Evolutionary conservation across 2,329 filamentous ascomycete species (phyloP), one percentile per base, ranked within the genome.

Genomic region (Eutypa lata): DNA sequence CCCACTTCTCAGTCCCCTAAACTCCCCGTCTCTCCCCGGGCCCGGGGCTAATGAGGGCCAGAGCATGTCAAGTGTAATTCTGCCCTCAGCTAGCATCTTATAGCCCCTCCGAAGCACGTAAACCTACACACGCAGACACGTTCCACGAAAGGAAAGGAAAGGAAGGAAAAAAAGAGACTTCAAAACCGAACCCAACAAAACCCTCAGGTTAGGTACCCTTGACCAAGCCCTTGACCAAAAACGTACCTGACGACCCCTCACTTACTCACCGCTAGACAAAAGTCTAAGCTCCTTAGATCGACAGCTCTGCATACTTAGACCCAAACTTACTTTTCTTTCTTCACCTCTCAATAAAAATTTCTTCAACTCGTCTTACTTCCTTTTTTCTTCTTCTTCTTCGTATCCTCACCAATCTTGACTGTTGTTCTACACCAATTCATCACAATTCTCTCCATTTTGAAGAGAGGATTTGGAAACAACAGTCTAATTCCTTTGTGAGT

Each of bases 401-500:
- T n/a, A n/a, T 33, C 33, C 47, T 42, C 33, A 24, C 53, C 28
- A 51, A 33, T 49, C 42, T 53, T 47, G 38, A 52, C 37, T 48
- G 51, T 62, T 62, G 57, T 59, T 60, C 50, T 54, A 53, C 37
- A 52, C 44, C 33, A 50, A 51, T 52, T 47, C 52, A 57, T 54
- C 45, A 28, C 49, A 46, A 53, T 51, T 48, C 52, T 53, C 53
- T 57, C 37, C 48, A 44, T 48, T 40, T 48, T 31, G 42, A 47
- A 42, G 26, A 55, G 52, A 59, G 63, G 59, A 55, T 56, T 61
- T 59, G 56, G 59, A 58, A 65, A 51, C 50, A 57, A 50, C 61
- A 65, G 42, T 54, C 55, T 65, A 59, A 55, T 56, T 53, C 55
- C 57, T 53, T 52, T 53, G 65, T 68, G 54, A 56, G 64, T 59